phyloP scores from a whole-genome alignment of 2,329 filamentous ascomycete genomes.

The Colletotrichum karsti region DNA sequence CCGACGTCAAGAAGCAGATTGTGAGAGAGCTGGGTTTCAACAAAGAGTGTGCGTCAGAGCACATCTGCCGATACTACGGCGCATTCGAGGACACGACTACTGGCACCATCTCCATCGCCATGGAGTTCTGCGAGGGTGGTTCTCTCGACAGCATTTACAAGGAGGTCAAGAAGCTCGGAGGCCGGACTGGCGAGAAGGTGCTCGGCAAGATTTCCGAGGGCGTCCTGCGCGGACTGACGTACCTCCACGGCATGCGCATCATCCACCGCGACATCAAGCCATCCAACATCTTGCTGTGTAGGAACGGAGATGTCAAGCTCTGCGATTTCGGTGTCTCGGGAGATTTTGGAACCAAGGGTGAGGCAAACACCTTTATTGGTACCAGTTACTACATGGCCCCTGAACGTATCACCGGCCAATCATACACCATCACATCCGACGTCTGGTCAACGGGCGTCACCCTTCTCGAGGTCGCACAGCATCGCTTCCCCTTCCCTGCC shows the following conservation, averaged over 20 bases:
- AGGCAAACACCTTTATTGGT: constrained; percentile 98
- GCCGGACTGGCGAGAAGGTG: constrained; percentile 95
- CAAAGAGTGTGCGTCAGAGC: constrained; percentile 93
- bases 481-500: constrained; percentile 97
- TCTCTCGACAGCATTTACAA: constrained; percentile 97
- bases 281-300: constrained; percentile 93
- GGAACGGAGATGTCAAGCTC: constrained; percentile 92
- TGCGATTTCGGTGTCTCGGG: constrained; percentile 98
- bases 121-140: constrained; percentile 98
- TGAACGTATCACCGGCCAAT: constrained; percentile 96
- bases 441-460: constrained; percentile 99
- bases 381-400: constrained; percentile 99
- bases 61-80: constrained; percentile 97
- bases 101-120: constrained; percentile 96
- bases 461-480: constrained; percentile 97
- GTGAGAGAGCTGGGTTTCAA: constrained; percentile 97
- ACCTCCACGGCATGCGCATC: constrained; percentile 94
- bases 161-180: constrained; percentile 94
- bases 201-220: constrained; percentile 96
- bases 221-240: constrained; percentile 91
- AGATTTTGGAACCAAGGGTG: constrained; percentile 97
- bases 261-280: constrained; percentile 99
- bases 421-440: constrained; percentile 97
- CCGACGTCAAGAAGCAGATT: constrained; percentile 98
- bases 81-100: constrained; percentile 97